phyloP scores from a whole-genome alignment of 2,329 filamentous ascomycete genomes.

The Metarhizium rileyi region DNA sequence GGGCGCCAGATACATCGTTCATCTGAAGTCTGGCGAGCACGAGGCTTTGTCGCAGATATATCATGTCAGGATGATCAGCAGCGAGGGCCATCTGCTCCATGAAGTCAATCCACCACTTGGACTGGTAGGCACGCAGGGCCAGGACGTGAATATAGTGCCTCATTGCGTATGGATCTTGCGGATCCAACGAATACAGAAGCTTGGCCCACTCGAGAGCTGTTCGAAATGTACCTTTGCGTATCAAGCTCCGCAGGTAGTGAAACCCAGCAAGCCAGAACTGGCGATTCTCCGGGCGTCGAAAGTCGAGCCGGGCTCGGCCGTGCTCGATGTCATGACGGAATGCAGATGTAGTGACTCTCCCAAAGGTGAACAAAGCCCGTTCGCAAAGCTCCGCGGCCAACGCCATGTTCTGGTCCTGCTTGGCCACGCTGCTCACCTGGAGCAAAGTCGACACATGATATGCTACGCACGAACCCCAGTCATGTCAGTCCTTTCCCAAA shows the following conservation, averaged over 20 bases:
- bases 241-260: conserved; percentile 76
- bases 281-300: conserved; percentile 73
- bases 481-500: conserved; percentile 23
- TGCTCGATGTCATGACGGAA: conserved; percentile 68
- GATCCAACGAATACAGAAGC: conserved; percentile 65
- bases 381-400: conserved; percentile 82
- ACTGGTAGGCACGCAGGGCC: conserved; percentile 75
- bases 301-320: conserved; percentile 74
- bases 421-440: conserved; percentile 84
- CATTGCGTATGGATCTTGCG: conserved; percentile 74
- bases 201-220: conserved; percentile 94
- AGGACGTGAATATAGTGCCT: conserved; percentile 73
- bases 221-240: conserved; percentile 85
- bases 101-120: conserved; percentile 65
- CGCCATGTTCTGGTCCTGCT: conserved; percentile 81
- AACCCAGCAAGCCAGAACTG: conserved; percentile 88
- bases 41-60: conserved; percentile 67
- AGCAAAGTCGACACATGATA: conserved; percentile 93
- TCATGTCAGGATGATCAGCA: conserved; percentile 32
- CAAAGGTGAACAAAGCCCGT: conserved; percentile 85
- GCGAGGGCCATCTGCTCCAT: conserved; percentile 34
- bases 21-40: conserved; percentile 67
- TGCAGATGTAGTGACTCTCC: conserved; percentile 74
- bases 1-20: conserved; percentile 55
- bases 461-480: conserved; percentile 48